These are phyloP conservation scores for Alternaria alternata DNA, from an alignment of 2,329 filamentous ascomycete genomes.

Conservation along the genomic window DNA sequence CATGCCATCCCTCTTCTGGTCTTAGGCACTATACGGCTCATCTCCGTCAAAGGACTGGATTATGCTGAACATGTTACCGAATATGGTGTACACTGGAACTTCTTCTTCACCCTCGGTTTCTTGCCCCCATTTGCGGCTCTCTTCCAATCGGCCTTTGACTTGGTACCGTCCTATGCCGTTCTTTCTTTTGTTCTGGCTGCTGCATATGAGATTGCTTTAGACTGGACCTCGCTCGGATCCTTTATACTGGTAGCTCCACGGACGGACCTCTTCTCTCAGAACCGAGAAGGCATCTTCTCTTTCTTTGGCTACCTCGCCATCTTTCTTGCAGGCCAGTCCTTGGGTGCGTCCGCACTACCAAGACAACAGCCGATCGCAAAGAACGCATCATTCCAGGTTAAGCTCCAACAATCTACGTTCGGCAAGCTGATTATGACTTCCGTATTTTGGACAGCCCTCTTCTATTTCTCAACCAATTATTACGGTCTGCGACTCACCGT, in stretches of 20 bases:
- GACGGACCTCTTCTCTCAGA: conserved; percentile 81
- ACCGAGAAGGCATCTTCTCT: conserved; percentile 94
- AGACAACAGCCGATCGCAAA: conserved; percentile 54
- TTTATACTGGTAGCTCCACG: conserved; percentile 86
- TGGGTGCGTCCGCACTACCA: conserved; percentile 81
- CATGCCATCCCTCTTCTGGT: conserved; percentile 84
- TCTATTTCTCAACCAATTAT: conserved; percentile 72
- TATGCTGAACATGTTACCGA: conserved; percentile 98
- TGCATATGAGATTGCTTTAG: conserved; percentile 77
- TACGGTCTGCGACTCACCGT: conserved; percentile 73
- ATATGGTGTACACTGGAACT: conserved; percentile 99
- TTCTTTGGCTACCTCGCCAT: conserved; percentile 94
- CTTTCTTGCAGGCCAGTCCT: conserved; percentile 86
- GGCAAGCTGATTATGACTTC: conserved; percentile 71
- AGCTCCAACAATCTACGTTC: conserved; percentile 65
- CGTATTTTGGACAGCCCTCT: conserved; percentile 73
- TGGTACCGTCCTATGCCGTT: conserved; percentile 78
- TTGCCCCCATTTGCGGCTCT: conserved; percentile 88
- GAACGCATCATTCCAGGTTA: conserved; percentile 56
- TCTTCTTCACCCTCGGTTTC: conserved; percentile 94
- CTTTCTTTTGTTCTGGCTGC: conserved; percentile 74
- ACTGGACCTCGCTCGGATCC: conserved; percentile 75
- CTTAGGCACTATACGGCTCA: conserved; percentile 80
- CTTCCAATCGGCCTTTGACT: conserved; percentile 74
- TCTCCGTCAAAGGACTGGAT: conserved; percentile 91